A percentile compares a stretch with the other conserved stretches of the same genome.
Evolutionary conservation across 192 early-diverging fungal species (phyloP).

Genomic region (Backusella parvicylindrica): DNA sequence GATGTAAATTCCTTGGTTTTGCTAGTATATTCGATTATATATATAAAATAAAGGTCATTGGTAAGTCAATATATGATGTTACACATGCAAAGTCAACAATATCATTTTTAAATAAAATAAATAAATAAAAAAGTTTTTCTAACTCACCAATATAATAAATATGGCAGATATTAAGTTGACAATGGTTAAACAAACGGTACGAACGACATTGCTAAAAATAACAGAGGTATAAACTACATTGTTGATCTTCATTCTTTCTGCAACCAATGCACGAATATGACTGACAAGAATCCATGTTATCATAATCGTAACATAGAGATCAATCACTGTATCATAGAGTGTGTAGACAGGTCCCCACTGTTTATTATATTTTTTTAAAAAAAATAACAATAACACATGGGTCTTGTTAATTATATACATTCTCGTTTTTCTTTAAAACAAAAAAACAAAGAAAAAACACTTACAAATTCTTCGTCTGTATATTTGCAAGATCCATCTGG

Average conservation of each 20-base stretch:
- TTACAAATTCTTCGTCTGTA: constrained; percentile 23
- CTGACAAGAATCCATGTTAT: constrained; percentile 16
- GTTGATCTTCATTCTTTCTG: constrained; percentile 8
- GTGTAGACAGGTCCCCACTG: constrained; percentile 32
- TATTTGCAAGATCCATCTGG: constrained; percentile 16
- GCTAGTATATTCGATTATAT: neutral
- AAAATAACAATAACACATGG: neutral
- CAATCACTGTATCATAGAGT: constrained; percentile 22
- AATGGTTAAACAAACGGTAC: constrained; percentile 19
- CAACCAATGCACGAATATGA: constrained; percentile 14
- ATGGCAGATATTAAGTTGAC: constrained; percentile 26
- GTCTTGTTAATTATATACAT: neutral
- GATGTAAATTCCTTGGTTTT: neutral
- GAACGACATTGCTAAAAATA: constrained; percentile 15
- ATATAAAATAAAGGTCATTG: neutral
- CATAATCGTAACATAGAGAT: constrained; percentile 20
- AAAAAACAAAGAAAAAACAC: neutral
- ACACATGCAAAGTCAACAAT: neutral
- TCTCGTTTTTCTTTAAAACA: neutral
- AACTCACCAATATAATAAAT: constrained; percentile 21
- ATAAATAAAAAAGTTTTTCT: neutral
- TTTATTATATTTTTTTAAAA: neutral
- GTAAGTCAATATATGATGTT: neutral
- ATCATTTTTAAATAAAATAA: too few species aligned
- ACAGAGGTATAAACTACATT: constrained; percentile 21